Conservation (phyloP, 1,139 yeast genomes). For the Yamadazyma atmosphaerica region DNA sequence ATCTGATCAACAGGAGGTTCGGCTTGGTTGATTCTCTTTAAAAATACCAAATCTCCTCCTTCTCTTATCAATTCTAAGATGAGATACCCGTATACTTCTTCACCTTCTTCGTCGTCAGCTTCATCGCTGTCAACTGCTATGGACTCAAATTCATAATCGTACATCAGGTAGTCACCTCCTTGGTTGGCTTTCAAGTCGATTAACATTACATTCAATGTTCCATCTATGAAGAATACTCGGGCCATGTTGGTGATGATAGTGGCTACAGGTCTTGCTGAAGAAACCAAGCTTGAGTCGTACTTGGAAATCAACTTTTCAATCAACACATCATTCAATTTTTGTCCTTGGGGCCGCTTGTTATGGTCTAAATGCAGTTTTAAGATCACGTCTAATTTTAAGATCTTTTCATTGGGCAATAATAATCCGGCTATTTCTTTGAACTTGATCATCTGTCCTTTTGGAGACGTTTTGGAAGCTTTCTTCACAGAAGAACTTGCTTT, state of each 20-base stretch:
- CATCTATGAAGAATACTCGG: constrained; percentile 44
- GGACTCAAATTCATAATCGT: constrained; percentile 68
- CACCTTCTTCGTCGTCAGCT: constrained; percentile 21
- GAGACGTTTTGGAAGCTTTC: neutral
- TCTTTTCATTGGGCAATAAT: constrained; percentile 38
- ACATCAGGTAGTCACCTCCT: constrained; percentile 68
- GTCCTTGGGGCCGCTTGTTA: constrained; percentile 21
- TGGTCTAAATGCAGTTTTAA: constrained; percentile 38
- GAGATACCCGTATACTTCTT: constrained; percentile 54
- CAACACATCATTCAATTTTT: constrained; percentile 33
- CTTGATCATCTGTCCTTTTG: constrained; percentile 18
- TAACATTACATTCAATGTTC: constrained; percentile 37
- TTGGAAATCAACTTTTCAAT: constrained; percentile 45
- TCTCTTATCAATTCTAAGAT: constrained; percentile 61
- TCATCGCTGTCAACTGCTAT: constrained; percentile 44
- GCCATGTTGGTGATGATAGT: constrained; percentile 52
- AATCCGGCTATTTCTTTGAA: constrained; percentile 38
- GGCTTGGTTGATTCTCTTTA: constrained; percentile 39
- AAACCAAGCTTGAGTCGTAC: constrained; percentile 34
- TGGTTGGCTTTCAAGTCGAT: constrained; percentile 51
- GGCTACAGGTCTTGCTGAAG: constrained; percentile 38
- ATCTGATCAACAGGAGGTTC: constrained; percentile 27
- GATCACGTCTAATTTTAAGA: constrained; percentile 42
- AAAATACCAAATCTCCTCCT: constrained; percentile 58
- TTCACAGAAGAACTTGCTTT: constrained; percentile 5